A percentile compares a stretch with the other conserved stretches of the same genome.
Evolutionary conservation across 768 basidiomycete genomes (phyloP).

Genomic region (Phanerochaete carnosa): DNA sequence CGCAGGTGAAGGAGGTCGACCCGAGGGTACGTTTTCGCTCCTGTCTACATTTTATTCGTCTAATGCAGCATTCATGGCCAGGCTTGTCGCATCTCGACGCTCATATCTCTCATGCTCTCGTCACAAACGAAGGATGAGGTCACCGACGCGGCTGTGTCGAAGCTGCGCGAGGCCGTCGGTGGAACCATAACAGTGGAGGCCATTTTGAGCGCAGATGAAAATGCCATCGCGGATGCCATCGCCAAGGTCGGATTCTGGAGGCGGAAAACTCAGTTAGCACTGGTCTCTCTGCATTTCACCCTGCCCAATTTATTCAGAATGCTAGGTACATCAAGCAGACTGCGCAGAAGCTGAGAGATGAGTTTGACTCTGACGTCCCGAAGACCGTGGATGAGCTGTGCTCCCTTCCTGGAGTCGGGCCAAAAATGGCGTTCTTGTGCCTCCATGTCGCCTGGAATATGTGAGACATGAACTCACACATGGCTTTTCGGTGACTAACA

Average conservation of each 20-base stretch:
- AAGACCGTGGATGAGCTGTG: conserved; percentile 87
- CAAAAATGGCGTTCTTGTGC: conserved; percentile 92
- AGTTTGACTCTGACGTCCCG: conserved; percentile 82
- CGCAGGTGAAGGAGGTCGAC: conserved; percentile 58
- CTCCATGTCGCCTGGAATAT: conserved; percentile 84
- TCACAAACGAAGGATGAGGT: conserved; percentile 95
- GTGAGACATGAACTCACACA: conserved; percentile 36
- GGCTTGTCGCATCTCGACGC: conserved; percentile 80
- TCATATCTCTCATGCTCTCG: conserved; percentile 92
- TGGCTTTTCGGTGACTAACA: background rate
- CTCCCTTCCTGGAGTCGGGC: conserved; percentile 87
- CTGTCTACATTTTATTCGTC: conserved; percentile 8
- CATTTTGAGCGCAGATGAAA: conserved; percentile 59
- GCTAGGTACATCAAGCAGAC: conserved; percentile 72
- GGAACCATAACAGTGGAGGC: conserved; percentile 77
- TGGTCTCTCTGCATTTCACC: background rate
- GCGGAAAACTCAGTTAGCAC: conserved; percentile 67
- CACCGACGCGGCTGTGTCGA: conserved; percentile 73
- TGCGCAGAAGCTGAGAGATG: conserved; percentile 62
- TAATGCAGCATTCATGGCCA: conserved; percentile 25
- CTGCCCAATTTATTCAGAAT: background rate
- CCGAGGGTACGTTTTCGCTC: conserved; percentile 48
- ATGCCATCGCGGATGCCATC: conserved; percentile 70
- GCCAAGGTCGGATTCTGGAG: conserved; percentile 93
- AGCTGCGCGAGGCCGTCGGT: conserved; percentile 69